Evolutionary conservation across 805 yeast genomes (phyloP), one percentile per base, ranked within the genome.

Genomic region (Ogataea zsoltii): DNA sequence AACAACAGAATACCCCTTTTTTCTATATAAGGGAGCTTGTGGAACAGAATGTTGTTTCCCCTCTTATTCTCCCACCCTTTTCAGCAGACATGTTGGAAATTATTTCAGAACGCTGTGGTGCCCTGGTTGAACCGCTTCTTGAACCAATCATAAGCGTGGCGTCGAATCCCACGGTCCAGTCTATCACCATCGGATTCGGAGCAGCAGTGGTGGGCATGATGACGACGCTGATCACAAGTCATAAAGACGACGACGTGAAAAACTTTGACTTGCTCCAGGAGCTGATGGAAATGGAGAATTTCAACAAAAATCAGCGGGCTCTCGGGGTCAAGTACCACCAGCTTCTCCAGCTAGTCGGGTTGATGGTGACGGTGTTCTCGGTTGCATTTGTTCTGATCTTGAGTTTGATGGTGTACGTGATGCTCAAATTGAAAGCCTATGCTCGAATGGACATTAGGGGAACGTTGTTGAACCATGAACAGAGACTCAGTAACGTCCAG

Each of bases 151-250:
- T 45, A 16, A 30, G 35, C 13, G 23, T 54, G 19, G 46, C 44
- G 0, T 19, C 54, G 1, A 48, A 39, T 23, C 56, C 55, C 1
- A 38, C 51, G 1, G 49, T 51, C 4, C 55, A 54, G 34, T 48
- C 52, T 1, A 39, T 54, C 13, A 46, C 55, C 1, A 26, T 54
- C 12, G 58, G 58, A 3, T 40, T 52, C 21, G 47, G 56, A 15
- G 55, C 56, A 7, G 55, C 58, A 7, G 42, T 54, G 5, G 33
- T 54, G 10, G 56, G 56, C 9, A 35, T 54, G 23, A n/a, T 54
- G 41, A 46, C 55, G 12, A 46, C 49, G 9, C 15, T 52, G 17
- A n/a, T 54, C 11, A 38, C 50, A 9, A 50, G 44, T 7, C 39
- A 40, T 16, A 21, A 38, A 9, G 48, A 38, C 17, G 40, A 38